Evolutionary conservation across 306 rosid species (phyloP).

Genomic region (Medicago truncatula): DNA sequence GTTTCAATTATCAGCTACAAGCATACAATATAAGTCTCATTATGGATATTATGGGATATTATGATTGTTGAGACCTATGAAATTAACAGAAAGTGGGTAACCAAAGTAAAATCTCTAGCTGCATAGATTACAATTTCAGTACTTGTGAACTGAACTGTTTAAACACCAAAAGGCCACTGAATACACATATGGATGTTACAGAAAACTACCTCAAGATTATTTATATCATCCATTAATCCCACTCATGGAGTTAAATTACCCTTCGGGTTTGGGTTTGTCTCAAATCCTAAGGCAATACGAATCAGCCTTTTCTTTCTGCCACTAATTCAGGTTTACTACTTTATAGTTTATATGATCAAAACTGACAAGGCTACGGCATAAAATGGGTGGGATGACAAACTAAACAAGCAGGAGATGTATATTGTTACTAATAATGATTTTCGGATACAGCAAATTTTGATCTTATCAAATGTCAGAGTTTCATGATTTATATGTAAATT

Average conservation of each 20-base stretch:
- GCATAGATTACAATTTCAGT: conserved; percentile 28
- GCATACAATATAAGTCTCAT: conserved; percentile 3
- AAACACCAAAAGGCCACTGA: conserved; percentile 17
- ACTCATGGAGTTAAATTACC: conserved; percentile 31
- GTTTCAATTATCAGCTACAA: conserved; percentile 44
- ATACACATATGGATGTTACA: conserved; percentile 25
- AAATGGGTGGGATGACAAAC: conserved; percentile 12
- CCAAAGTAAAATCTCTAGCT: neutral
- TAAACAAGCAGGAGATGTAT: conserved; percentile 35
- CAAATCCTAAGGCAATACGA: conserved; percentile 16
- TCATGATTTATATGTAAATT: conserved; percentile 25
- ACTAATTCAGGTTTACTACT: conserved; percentile 37
- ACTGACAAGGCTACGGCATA: neutral
- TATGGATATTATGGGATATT: conserved; percentile 35
- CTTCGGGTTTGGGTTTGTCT: conserved; percentile 23
- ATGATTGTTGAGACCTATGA: conserved; percentile 7
- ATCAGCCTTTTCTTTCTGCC: neutral
- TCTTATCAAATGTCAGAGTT: conserved; percentile 19
- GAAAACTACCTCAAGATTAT: conserved; percentile 19
- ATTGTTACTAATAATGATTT: conserved; percentile 22
- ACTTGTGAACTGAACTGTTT: conserved; percentile 22
- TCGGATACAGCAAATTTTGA: conserved; percentile 7
- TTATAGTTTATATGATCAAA: conserved; percentile 27
- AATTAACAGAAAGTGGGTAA: conserved; percentile 22
- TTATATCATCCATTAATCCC: conserved; percentile 15